Evolutionary conservation across 345 rosid genomes (phyloP).

Genomic region (Nasturtium officinale): DNA sequence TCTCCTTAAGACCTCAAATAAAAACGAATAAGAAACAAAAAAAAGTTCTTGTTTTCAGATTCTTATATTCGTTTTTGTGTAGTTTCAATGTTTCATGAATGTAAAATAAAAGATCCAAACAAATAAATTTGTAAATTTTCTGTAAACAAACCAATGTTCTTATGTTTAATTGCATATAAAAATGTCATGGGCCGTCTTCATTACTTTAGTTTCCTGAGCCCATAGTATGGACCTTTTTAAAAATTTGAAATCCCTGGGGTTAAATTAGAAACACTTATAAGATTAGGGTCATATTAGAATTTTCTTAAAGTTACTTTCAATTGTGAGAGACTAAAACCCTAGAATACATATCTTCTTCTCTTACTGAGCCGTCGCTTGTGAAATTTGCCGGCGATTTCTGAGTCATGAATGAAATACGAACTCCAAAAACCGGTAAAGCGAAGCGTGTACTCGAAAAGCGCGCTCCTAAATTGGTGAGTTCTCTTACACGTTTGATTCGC

Average conservation of each 20-base stretch:
- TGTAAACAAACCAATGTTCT: background rate
- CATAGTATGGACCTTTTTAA: background rate
- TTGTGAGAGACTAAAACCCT: conserved; percentile 39
- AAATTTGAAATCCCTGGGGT: no score
- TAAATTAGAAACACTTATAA: background rate
- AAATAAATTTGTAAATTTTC: background rate
- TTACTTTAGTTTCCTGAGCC: background rate
- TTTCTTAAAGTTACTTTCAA: background rate
- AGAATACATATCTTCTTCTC: conserved; percentile 1
- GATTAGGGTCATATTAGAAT: background rate
- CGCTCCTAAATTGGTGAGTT: conserved; percentile 78
- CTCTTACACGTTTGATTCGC: background rate
- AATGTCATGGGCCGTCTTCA: background rate
- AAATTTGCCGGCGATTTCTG: conserved; percentile 23
- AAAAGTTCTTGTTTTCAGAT: background rate
- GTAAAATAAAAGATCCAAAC: background rate
- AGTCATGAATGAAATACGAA: conserved; percentile 60
- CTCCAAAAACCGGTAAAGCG: conserved; percentile 56
- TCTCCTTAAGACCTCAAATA: conserved; percentile 7
- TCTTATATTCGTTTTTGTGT: background rate
- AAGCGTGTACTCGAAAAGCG: conserved; percentile 74
- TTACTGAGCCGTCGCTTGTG: conserved; percentile 29
- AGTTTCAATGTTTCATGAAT: conserved; percentile 1
- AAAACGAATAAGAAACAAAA: background rate
- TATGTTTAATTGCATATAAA: background rate